Base-by-base conservation (phyloP, 495 filamentous ascomycete genomes). In the Parachaetomium inaequale region DNA sequence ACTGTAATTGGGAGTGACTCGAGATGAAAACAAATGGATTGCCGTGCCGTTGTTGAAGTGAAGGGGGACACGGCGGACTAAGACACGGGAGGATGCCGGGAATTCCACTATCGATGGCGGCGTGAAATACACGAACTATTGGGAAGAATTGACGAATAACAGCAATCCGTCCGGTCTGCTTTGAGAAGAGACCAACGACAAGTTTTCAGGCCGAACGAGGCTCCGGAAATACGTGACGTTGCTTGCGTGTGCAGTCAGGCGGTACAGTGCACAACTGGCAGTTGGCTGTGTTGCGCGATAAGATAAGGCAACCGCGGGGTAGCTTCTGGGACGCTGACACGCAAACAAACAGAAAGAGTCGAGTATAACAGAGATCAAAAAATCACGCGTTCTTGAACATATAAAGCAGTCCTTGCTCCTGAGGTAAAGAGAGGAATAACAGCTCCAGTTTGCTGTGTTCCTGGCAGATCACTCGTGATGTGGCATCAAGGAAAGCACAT, bases 291-390 rank as follows among this genome's bases (percentile, higher is more conserved):
- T 25, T 45, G 43, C 7, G 52, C 56, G 63, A 63, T 63, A 66
- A 63, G 64, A 66, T 66, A 66, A 49, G 26, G 51, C 8, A 51
- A n/a, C 45, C 34, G 66, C 59, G 61, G 63, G 63, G 63, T 63
- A 63, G 57, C 60, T 66, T 2, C 15, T 0, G 11, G 17, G 5
- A 6, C 26, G n/a, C 32, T 7, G 25, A 28, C 34, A 54, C 38
- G 34, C 36, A 42, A n/a, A 23, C 49, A 19, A 19, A 52, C 26
- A 19, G 15, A 32, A 26, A 29, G 21, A 7, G 21, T n/a, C 11
- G 31, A 34, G 15, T 19, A n/a, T n/a, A n/a, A 4, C 14, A 52
- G 11, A 7, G 50, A 15, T 10, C 14, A 25, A 53, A 1, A 7
- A 21, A 42, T 17, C 14, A 42, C 52, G 34, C 14, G 36, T 15